A percentile compares a stretch with the other conserved stretches of the same genome.
Evolutionary conservation across 345 rosid genomes (phyloP).

Genomic region (Pistacia integerrima): DNA sequence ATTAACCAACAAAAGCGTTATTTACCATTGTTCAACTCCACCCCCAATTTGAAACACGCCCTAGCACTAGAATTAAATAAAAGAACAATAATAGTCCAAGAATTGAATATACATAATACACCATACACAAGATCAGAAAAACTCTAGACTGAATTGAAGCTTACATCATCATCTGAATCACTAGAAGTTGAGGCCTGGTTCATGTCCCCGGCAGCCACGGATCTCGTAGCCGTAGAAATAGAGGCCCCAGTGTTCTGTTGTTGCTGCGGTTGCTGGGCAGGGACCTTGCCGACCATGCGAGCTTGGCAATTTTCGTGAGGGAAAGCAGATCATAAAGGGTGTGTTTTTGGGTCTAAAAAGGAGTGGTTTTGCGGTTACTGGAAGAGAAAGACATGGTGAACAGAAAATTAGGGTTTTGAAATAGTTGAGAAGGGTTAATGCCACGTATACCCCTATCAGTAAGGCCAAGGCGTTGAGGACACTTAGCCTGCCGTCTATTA

Average conservation of each 20-base stretch:
- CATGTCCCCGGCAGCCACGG: constrained; percentile 45
- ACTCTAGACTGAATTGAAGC: neutral
- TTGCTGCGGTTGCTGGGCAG: constrained; percentile 42
- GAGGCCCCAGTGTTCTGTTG: constrained; percentile 55
- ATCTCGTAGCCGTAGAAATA: constrained; percentile 50
- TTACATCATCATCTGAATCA: constrained; percentile 91
- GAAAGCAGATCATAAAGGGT: neutral
- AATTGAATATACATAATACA: neutral
- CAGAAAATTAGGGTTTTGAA: neutral
- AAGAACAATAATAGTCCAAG: neutral
- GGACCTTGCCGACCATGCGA: constrained; percentile 82
- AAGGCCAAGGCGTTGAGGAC: too few species aligned
- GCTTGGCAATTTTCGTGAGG: constrained; percentile 95
- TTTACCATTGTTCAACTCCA: neutral
- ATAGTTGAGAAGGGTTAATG: neutral
- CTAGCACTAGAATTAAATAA: neutral
- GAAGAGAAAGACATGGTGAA: too few species aligned
- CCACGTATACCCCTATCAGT: too few species aligned
- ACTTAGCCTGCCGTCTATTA: too few species aligned
- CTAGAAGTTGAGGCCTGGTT: constrained; percentile 59
- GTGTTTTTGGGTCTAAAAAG: too few species aligned
- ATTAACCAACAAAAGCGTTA: neutral
- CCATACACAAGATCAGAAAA: neutral
- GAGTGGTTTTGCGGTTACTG: too few species aligned
- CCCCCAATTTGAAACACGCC: neutral